Evolutionary conservation across 306 rosid species (phyloP), one percentile per base, ranked within the genome.

Genomic region (Acacia acuminata): DNA sequence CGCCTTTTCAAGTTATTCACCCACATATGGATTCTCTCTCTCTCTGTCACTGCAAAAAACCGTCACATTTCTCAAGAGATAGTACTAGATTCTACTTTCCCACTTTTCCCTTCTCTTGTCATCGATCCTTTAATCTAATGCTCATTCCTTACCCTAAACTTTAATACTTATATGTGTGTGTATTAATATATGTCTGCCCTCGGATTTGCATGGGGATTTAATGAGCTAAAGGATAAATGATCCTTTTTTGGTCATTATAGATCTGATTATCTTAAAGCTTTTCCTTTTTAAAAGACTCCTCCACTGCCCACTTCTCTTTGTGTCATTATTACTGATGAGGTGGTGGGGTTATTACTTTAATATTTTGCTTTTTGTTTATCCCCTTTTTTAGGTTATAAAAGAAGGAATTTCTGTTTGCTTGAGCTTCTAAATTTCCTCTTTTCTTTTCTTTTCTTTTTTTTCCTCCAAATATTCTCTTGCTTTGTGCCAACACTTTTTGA

Each of bases 41-140:
- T 34, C 71, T 90, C 71, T 89, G 91, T 78, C 86, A 84, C 83
- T 78, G 77, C 83, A 80, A 85, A 85, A 90, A 77, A 92, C 90
- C 92, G 63, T 89, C 97, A 88, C 98, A 87, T 87, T 90, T 84
- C 86, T 92, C 95, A 81, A 92, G 91, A 88, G 88, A 92, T 88
- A 81, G 91, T 90, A 92, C 90, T 83, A 87, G 89, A 87, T 88
- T 92, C 89, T 94, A 71, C 89, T 86, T 86, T 85, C 82, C 76
- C 87, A 82, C 95, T 85, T 88, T 91, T 85, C 76, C 51, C 74
- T 77, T 88, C 83, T 84, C 61, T 84, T 92, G 81, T 83, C 88
- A 84, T 79, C 84, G 60, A 38, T 38, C 42, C 82, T 88, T 56
- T 44, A 65, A 50, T 61, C 3, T 10, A 58, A 27, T 75, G 5